Evolutionary conservation across 352 stramenopile genomes (phyloP).

Genomic region (Plasmopara muralis): DNA sequence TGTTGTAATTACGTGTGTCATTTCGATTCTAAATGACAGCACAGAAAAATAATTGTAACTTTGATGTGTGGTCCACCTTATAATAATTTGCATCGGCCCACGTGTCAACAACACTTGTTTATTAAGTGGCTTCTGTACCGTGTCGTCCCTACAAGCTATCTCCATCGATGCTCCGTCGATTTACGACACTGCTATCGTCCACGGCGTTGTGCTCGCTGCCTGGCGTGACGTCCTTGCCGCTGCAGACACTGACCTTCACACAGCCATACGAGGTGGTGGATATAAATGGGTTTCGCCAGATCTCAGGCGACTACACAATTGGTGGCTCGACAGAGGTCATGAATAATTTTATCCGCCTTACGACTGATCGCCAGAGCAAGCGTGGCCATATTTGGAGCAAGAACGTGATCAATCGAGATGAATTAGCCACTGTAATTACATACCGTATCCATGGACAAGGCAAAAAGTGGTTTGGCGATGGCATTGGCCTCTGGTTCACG

Average conservation of each 20-base stretch:
- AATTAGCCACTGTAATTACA: conserved; percentile 54
- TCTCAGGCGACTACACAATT: conserved; percentile 46
- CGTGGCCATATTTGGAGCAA: conserved; percentile 69
- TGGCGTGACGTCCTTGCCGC: conserved; percentile 10
- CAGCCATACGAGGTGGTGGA: conserved; percentile 61
- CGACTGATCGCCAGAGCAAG: conserved; percentile 75
- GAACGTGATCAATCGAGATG: conserved; percentile 31
- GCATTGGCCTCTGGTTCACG: conserved; percentile 70
- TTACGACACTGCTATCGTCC: conserved; percentile 23
- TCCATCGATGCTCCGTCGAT: conserved; percentile 15
- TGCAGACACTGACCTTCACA: conserved; percentile 49
- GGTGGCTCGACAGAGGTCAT: conserved; percentile 67
- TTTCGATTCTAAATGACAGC: no score
- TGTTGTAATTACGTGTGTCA: conserved; percentile 55
- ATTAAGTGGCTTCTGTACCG: no score
- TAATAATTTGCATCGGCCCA: conserved; percentile 6
- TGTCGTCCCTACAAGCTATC: neutral
- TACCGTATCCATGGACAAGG: conserved; percentile 75
- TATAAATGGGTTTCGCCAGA: conserved; percentile 42
- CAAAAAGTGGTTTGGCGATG: conserved; percentile 75
- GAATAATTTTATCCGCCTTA: conserved; percentile 80
- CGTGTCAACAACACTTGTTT: conserved; percentile 9
- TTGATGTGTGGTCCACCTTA: conserved; percentile 17
- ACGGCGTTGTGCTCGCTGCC: conserved; percentile 19
- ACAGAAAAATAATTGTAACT: neutral